Evolutionary conservation across 768 basidiomycete species (phyloP).

Genomic region (Mycena latifolia): DNA sequence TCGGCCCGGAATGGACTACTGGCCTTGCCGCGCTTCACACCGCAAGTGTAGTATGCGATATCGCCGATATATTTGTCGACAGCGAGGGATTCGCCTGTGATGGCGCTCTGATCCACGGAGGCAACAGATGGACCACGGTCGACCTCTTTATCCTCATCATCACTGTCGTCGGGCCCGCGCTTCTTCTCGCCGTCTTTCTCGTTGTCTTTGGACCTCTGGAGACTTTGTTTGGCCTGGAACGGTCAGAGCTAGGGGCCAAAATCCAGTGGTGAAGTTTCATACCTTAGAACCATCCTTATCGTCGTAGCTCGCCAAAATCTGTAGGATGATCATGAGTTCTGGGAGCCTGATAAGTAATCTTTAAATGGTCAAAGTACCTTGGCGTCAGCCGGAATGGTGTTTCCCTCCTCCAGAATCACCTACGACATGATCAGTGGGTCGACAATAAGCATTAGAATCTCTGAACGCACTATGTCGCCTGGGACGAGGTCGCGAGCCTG

Average conservation of each 20-base stretch:
- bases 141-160: conserved; percentile 46
- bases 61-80: conserved; percentile 61
- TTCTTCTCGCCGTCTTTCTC: conserved; percentile 16
- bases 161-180: conserved; percentile 22
- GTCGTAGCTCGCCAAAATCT: conserved; percentile 56
- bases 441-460: background rate
- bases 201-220: conserved; percentile 11
- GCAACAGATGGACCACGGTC: conserved; percentile 55
- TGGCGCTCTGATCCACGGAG: conserved; percentile 59
- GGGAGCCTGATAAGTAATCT: background rate
- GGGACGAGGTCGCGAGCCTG: conserved; percentile 59
- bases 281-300: conserved; percentile 50
- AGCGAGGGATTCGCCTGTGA: conserved; percentile 61
- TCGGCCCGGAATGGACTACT: background rate
- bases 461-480: conserved; percentile 52
- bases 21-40: conserved; percentile 50
- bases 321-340: conserved; percentile 38
- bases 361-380: conserved; percentile 39
- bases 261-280: conserved; percentile 4
- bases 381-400: conserved; percentile 59
- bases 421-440: conserved; percentile 11
- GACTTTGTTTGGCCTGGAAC: conserved; percentile 8
- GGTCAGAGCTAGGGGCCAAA: conserved; percentile 26
- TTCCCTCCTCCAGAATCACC: conserved; percentile 56
- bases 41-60: conserved; percentile 54